Conservation (phyloP, 2,329 filamentous ascomycete species). For the Laburnicola sp. region DNA sequence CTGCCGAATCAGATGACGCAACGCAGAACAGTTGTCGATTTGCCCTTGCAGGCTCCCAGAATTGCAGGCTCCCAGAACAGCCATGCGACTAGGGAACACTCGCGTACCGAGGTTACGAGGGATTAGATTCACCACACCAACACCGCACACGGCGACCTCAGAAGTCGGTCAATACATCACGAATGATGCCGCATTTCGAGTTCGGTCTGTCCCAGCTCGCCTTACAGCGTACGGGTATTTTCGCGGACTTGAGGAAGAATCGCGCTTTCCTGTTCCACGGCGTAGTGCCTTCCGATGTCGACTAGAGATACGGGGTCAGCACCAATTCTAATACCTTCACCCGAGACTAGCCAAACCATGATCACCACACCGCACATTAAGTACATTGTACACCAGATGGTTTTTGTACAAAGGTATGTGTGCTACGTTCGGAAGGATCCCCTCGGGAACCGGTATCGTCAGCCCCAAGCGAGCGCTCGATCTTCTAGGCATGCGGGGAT, state of each 20-base stretch:
- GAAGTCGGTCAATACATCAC: neutral
- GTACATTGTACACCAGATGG: neutral
- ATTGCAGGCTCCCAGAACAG: neutral
- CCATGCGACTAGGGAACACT: neutral
- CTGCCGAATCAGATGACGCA: too few species aligned
- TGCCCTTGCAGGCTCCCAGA: neutral
- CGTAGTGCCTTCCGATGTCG: neutral
- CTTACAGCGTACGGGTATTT: neutral
- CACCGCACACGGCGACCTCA: neutral
- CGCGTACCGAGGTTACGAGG: neutral
- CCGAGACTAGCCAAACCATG: neutral
- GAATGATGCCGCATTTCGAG: neutral
- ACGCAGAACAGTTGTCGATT: neutral
- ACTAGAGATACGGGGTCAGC: neutral
- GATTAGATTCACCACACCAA: neutral
- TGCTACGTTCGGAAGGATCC: constrained; percentile 2
- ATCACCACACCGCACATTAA: neutral
- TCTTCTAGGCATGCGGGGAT: neutral
- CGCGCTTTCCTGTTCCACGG: neutral
- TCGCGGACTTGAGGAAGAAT: neutral
- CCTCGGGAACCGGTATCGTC: constrained; percentile 4
- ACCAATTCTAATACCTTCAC: neutral
- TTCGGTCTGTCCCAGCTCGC: neutral
- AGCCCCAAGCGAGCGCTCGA: neutral
- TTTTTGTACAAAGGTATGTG: neutral